A percentile compares a stretch with the other conserved stretches of the same genome.
Conservation (phyloP, 371 early-diverging fungal genomes). For the Mucor indicus region DNA sequence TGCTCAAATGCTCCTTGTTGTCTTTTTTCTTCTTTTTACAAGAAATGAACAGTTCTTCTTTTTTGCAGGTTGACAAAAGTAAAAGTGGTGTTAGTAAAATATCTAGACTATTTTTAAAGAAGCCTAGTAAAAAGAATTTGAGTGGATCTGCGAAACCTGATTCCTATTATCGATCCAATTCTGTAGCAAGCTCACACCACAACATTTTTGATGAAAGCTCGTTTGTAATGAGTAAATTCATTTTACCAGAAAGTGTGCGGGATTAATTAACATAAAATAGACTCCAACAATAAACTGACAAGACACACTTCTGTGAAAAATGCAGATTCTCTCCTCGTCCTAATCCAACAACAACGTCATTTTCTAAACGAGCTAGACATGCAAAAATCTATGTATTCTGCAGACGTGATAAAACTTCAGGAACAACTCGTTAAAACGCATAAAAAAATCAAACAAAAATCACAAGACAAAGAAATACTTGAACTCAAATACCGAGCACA, state of each 20-base stretch:
- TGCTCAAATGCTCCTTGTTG: too few relatives aligned
- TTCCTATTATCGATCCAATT: too few relatives aligned
- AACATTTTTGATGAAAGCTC: too few relatives aligned
- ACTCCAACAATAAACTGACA: constrained; percentile 4
- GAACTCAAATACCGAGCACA: constrained; percentile 29
- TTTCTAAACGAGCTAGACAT: constrained; percentile 18
- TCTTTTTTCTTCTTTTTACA: too few relatives aligned
- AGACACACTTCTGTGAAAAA: constrained; percentile 7
- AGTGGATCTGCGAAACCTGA: constrained; percentile 15
- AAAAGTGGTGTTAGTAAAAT: too few relatives aligned
- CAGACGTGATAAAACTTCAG: constrained; percentile 11
- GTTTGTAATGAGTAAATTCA: too few relatives aligned
- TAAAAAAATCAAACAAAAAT: constrained; percentile 20
- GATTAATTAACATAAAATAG: neutral
- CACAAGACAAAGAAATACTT: constrained; percentile 15
- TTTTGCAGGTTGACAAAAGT: too few relatives aligned
- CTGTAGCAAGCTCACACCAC: too few relatives aligned
- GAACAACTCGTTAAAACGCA: constrained; percentile 17
- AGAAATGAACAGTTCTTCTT: too few relatives aligned
- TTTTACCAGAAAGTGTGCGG: too few relatives aligned
- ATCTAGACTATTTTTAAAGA: constrained; percentile 42
- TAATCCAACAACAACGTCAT: constrained; percentile 21
- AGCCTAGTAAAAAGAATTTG: constrained; percentile 23
- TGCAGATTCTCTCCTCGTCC: constrained; percentile 1
- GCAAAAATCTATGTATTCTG: constrained; percentile 18